Conservation (phyloP, 2,329 filamentous ascomycete genomes). For the Ramichloridium luteum region DNA sequence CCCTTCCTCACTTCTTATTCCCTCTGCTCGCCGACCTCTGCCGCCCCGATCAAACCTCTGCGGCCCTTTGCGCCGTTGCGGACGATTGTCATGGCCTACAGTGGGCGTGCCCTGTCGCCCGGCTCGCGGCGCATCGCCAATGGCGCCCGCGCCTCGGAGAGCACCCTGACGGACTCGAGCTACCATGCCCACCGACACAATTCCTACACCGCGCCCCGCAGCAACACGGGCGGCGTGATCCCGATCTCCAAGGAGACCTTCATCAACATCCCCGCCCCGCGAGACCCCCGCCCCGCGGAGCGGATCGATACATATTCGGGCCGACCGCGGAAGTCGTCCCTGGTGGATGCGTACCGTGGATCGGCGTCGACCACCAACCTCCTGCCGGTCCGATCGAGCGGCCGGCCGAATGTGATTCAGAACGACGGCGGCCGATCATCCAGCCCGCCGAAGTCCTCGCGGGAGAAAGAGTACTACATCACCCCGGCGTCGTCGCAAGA, state of each 20-base stretch:
- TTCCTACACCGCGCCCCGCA: conserved; percentile 23
- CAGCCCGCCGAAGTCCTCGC: conserved; percentile 30
- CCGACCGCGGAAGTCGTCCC: conserved; percentile 34
- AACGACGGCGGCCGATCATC: conserved; percentile 24
- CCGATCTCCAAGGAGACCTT: conserved; percentile 26
- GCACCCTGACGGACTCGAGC: conserved; percentile 18
- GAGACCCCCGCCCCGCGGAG: conserved; percentile 11
- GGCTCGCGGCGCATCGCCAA: conserved; percentile 25
- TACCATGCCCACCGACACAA: conserved; percentile 18
- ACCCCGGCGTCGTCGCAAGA: conserved; percentile 24
- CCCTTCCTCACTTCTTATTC: background rate
- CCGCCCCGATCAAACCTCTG: background rate
- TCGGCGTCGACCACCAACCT: conserved; percentile 15
- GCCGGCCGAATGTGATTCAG: conserved; percentile 24
- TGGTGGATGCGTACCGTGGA: conserved; percentile 27
- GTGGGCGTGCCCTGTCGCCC: conserved; percentile 23
- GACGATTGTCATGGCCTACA: conserved; percentile 20
- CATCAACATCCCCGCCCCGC: conserved; percentile 18
- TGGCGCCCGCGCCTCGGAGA: conserved; percentile 20
- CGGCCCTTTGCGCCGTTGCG: background rate
- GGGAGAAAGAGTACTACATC: conserved; percentile 29
- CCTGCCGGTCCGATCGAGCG: conserved; percentile 19
- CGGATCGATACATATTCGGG: conserved; percentile 34
- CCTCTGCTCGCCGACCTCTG: background rate
- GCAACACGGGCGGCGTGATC: conserved; percentile 25